phyloP scores from a whole-genome alignment of 1,139 yeast species.

The Nakaseomyces uthaithaninus region DNA sequence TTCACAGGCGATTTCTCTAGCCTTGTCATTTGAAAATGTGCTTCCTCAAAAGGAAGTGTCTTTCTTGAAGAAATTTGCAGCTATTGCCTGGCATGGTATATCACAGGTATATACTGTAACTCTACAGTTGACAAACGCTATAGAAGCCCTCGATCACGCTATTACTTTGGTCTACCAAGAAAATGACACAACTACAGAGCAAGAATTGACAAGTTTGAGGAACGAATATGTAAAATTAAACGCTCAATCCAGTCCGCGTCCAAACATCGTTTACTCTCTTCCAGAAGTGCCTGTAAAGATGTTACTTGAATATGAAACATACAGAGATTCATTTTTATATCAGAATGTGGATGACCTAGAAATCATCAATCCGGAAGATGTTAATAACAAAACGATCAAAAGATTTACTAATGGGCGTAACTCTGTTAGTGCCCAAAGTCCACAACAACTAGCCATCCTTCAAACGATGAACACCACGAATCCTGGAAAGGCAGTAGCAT shows the following conservation, averaged over 20 bases:
- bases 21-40: constrained; percentile 11
- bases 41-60: constrained; percentile 6
- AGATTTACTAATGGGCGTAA: neutral
- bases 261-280: constrained; percentile 4
- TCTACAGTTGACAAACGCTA: constrained; percentile 17
- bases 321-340: constrained; percentile 4
- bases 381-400: neutral
- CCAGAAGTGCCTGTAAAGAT: constrained; percentile 5
- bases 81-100: constrained; percentile 26
- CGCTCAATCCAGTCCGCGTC: constrained; percentile 5
- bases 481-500: neutral
- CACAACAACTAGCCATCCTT: neutral
- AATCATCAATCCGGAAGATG: constrained; percentile 1
- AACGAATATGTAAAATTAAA: constrained; percentile 3
- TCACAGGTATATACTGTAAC: constrained; percentile 24
- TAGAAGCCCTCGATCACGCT: constrained; percentile 20
- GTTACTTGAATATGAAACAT: constrained; percentile 4
- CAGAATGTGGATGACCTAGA: constrained; percentile 5
- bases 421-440: neutral
- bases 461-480: constrained; percentile 1
- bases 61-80: constrained; percentile 10
- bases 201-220: constrained; percentile 7
- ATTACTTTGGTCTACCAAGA: constrained; percentile 8
- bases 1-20: constrained; percentile 42
- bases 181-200: constrained; percentile 4